Base-by-base conservation (phyloP, 345 rosid genomes). In the Hirschfeldia incana region DNA sequence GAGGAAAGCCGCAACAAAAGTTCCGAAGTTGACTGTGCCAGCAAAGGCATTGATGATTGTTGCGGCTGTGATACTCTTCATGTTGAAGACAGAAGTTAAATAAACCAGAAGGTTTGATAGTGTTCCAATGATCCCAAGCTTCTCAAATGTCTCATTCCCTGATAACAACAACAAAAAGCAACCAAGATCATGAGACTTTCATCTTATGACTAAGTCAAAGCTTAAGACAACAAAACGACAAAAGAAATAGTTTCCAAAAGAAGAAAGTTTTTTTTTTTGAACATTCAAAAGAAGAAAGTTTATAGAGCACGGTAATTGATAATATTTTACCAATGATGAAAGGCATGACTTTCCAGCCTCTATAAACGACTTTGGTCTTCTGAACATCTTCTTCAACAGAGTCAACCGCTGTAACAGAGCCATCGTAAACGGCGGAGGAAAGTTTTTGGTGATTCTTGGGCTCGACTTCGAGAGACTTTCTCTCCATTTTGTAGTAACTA, bases 71-170 rank as follows among this genome's bases (percentile, higher is more conserved):
- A 89, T 80, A 83, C 82, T 89, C 81, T 86, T 84, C 85, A 89
- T 53, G 88, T 93, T 87, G 85, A 93, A 93, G 53, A 88, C 97
- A 49, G 86, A 30, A 0, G 98, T 91, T 15, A 93, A 86, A 53
- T 91, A 93, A 73, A 93, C 87, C 84, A 93, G 73, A 63, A 93
- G 85, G 80, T 93, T 93, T 57, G 93, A 84, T 33, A 93, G 73
- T 5, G 96, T 89, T 10, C 98, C 94, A 9, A 93, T 85, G 21
- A 91, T 92, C 67, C 97, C 98, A 15, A 91, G 88, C 87, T 91
- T 93, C 91, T 93, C 98, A 81, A 93, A 91, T 1, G 94, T 87
- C 83, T 89, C 92, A 80, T 93, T 93, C 69, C 88, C 88, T 85
- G 32, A 30, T 26, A 4, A 51, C 21, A 46, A 66, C 65, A 63